Base-by-base conservation (phyloP, 305 asterid genomes). In the Solanum aculeatissimum region DNA sequence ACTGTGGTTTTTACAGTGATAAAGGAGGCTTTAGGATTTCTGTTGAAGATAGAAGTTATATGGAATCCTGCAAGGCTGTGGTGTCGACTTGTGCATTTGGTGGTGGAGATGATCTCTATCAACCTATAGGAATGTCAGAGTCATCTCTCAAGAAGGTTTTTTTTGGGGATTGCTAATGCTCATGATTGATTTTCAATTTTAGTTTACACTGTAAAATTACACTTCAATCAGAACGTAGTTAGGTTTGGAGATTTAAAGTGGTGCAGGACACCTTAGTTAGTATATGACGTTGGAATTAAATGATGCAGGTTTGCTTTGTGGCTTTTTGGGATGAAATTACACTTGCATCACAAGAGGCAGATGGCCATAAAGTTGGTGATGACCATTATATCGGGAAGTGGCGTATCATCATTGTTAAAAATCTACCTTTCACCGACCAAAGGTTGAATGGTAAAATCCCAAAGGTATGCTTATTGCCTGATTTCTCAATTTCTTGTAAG, bases 71-170 rank as follows among this genome's bases (percentile, higher is more conserved):
- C 89, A 88, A 93, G 87, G 94, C 87, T 65, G 99, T 93, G 88
- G 98, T 97, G 85, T 97, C 98, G 15, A 97, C 99, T 27, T 97
- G 99, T 91, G 97, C 99, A 86, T 97, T 97, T 91, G 99, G 99
- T 82, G 99, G 99, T 82, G 99, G 99, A 72, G 99, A 97, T 88
- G 93, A 97, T 91, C 98, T 97, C 42, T 97, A 97, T 90, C 98
- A 97, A 91, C 99, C 99, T 62, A 95, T 97, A 85, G 98, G 97
- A 87, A 94, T 97, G 98, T 91, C 97, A 19, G 91, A 92, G 83
- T 85, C 85, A 27, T 97, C 99, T 38, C 93, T 90, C 86, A 93
- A 88, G 87, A 92, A 97, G 99, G 99, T 97, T 87, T 25, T 25
- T 38, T n/a, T 27, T 49, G 47, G 45, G 66, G 47, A 54, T 81